A percentile compares a stretch with the other conserved stretches of the same genome.
Conservation (phyloP, 2,329 filamentous ascomycete genomes). For the Epichloe sibirici region DNA sequence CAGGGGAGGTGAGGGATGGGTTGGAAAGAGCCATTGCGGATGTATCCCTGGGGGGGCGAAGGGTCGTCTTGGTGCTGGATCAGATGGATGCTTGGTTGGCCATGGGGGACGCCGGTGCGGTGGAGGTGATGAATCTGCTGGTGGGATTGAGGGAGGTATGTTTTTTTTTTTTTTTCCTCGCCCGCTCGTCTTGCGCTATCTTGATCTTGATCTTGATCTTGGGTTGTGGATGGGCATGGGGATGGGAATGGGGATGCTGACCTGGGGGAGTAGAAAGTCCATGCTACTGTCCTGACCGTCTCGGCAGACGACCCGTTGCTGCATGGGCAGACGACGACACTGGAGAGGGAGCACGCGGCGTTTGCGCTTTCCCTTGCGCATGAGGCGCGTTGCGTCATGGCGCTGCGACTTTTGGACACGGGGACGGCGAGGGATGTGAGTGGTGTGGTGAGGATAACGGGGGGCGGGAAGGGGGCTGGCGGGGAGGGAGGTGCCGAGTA, state of each 20-base stretch:
- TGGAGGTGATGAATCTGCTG: slow-evolving; percentile 42
- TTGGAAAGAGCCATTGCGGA: slow-evolving; percentile 28
- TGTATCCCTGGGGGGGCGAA: slow-evolving; percentile 13
- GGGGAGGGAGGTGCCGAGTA: slow-evolving; percentile 47
- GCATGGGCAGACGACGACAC: slow-evolving; percentile 42
- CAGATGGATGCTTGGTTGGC: slow-evolving; percentile 54
- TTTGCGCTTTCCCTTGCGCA: slow-evolving; percentile 64
- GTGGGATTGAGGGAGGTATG: slow-evolving; percentile 51
- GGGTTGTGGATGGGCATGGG: too few species aligned
- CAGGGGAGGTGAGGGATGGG: slow-evolving; percentile 25
- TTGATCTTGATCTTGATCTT: too few species aligned
- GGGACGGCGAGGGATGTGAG: slow-evolving; percentile 85
- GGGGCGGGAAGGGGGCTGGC: slow-evolving; percentile 29
- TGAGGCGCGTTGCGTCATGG: slow-evolving; percentile 56
- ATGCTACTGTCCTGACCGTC: slow-evolving; percentile 54
- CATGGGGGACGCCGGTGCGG: slow-evolving; percentile 31
- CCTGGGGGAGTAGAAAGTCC: slow-evolving; percentile 34
- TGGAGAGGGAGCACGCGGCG: slow-evolving; percentile 61
- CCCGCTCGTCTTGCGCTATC: neutral
- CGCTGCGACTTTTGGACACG: slow-evolving; percentile 67
- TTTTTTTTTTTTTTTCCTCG: slow-evolving; percentile 7
- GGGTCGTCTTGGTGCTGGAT: slow-evolving; percentile 51
- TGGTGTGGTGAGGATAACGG: slow-evolving; percentile 69
- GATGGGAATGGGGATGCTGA: too few species aligned
- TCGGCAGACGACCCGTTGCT: slow-evolving; percentile 66